These are phyloP conservation scores for Hippophae tibetana DNA, from an alignment of 306 rosid species.

Conservation along the genomic window DNA sequence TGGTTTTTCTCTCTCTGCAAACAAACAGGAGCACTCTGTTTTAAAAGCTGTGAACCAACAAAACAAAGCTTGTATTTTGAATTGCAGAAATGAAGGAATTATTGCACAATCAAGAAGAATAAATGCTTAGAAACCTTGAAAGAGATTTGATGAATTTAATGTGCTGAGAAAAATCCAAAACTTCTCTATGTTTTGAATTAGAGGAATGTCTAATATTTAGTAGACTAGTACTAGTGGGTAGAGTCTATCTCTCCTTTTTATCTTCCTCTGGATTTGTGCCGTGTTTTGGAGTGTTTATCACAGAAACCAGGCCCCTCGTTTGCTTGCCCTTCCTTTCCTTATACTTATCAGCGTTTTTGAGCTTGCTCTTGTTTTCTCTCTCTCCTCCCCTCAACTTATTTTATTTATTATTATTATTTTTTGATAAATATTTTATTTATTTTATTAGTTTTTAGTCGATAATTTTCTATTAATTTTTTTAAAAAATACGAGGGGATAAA, in stretches of 20 bases:
- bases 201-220: slow-evolving; percentile 3
- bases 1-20: slow-evolving; percentile 13
- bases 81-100: slow-evolving; percentile 38
- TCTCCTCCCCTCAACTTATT: neutral
- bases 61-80: slow-evolving; percentile 13
- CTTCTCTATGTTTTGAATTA: slow-evolving; percentile 1
- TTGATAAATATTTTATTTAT: neutral
- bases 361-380: no score
- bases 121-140: slow-evolving; percentile 20
- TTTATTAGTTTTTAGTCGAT: neutral
- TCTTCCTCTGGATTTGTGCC: slow-evolving; percentile 15
- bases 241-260: slow-evolving; percentile 10
- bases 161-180: slow-evolving; percentile 14
- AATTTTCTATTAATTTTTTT: neutral
- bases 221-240: slow-evolving; percentile 1
- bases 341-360: slow-evolving; percentile 7
- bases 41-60: slow-evolving; percentile 23
- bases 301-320: slow-evolving; percentile 23
- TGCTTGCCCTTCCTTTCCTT: neutral
- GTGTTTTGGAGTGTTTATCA: slow-evolving; percentile 3
- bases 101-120: slow-evolving; percentile 25
- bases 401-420: neutral
- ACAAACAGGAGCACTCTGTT: slow-evolving; percentile 11
- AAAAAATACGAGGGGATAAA: no score
- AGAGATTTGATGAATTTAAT: slow-evolving; percentile 14